These are phyloP conservation scores for Tulasnella sp. DNA, from an alignment of 768 basidiomycete genomes.

Conservation along the genomic window DNA sequence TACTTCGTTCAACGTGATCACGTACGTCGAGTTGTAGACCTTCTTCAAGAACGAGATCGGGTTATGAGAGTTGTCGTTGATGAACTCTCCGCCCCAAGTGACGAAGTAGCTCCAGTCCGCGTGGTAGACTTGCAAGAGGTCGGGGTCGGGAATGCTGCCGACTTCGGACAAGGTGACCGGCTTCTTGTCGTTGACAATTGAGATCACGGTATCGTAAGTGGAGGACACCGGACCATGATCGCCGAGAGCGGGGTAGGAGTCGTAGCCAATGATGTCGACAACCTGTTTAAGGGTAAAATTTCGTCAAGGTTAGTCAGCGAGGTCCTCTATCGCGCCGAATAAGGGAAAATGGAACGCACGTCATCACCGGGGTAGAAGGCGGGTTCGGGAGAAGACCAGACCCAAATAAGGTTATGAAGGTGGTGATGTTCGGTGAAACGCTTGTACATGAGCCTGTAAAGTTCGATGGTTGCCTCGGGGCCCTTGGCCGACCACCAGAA, in stretches of 20 bases:
- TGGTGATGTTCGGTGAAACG: slow-evolving; percentile 29
- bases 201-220: slow-evolving; percentile 11
- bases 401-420: slow-evolving; percentile 31
- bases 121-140: slow-evolving; percentile 27
- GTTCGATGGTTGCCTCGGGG: slow-evolving; percentile 26
- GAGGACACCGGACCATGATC: slow-evolving; percentile 29
- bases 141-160: slow-evolving; percentile 29
- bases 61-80: slow-evolving; percentile 26
- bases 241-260: slow-evolving; percentile 28
- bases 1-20: slow-evolving; percentile 23
- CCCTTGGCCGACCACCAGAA: slow-evolving; percentile 30
- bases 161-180: slow-evolving; percentile 28
- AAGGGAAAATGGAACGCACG: not conserved
- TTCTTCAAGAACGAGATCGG: slow-evolving; percentile 25
- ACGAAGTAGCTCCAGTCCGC: slow-evolving; percentile 31
- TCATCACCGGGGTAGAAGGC: slow-evolving; percentile 29
- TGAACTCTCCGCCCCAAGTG: slow-evolving; percentile 25
- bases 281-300: not conserved
- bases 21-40: slow-evolving; percentile 27
- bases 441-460: slow-evolving; percentile 26
- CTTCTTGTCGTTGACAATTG: slow-evolving; percentile 27
- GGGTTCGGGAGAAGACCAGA: slow-evolving; percentile 28
- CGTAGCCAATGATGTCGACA: slow-evolving; percentile 28
- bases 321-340: not conserved
- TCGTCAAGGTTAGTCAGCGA: not conserved